These are phyloP conservation scores for Bipolaris cookei DNA, from an alignment of 2,329 filamentous ascomycete species.

Conservation along the genomic window DNA sequence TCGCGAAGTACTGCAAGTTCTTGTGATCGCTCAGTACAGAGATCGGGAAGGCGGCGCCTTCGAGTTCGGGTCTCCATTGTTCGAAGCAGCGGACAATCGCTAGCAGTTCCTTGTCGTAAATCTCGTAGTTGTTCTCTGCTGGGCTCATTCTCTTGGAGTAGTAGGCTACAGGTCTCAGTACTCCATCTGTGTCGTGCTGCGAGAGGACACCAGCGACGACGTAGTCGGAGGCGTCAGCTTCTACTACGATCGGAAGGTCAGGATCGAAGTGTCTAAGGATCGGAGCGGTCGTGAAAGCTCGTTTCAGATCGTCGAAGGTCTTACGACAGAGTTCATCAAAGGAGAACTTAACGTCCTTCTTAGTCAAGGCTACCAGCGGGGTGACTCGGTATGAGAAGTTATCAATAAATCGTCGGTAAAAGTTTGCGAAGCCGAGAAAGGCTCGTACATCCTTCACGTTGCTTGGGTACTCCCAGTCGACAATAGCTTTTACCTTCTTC, in stretches of 20 bases:
- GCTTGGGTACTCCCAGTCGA: background rate
- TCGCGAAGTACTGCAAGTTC: constrained; percentile 40
- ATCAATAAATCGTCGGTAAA: background rate
- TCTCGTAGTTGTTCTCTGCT: constrained; percentile 42
- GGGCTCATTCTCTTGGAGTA: constrained; percentile 31
- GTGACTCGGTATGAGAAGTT: background rate
- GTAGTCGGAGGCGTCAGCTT: constrained; percentile 6
- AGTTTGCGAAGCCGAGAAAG: background rate
- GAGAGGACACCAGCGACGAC: constrained; percentile 13
- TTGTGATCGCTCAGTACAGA: constrained; percentile 39
- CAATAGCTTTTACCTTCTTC: background rate
- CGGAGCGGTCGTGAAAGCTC: background rate
- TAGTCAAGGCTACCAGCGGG: background rate
- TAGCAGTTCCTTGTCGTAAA: constrained; percentile 48
- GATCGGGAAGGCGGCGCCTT: constrained; percentile 19
- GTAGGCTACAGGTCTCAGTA: constrained; percentile 26
- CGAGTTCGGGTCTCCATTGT: constrained; percentile 24
- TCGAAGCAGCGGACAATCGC: constrained; percentile 40
- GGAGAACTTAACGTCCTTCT: background rate
- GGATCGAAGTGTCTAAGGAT: background rate
- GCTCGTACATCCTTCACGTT: background rate
- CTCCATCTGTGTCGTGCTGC: constrained; percentile 5
- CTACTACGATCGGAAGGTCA: background rate
- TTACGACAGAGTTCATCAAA: background rate
- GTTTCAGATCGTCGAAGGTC: constrained; percentile 1